Evolutionary conservation across 768 basidiomycete species (phyloP), one percentile per base, ranked within the genome.

Genomic region (Pisolithus orientalis): DNA sequence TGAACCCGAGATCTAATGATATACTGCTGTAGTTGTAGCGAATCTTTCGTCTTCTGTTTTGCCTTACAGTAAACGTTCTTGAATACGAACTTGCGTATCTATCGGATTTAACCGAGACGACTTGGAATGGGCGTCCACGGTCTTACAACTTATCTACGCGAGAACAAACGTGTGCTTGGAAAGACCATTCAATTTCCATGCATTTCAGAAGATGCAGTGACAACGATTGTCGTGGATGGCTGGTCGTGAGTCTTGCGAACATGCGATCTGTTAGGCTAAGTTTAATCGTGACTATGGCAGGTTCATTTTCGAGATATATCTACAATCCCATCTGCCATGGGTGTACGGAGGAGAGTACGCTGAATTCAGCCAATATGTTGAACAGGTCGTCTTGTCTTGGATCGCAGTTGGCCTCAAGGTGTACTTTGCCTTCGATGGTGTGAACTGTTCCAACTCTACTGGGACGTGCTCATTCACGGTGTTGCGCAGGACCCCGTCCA

Each of bases 351-450:
- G 90, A 11, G 89, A 93, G 67, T 89, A 89, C 58, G 61, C 65
- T 2, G 75, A 75, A 49, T 85, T 89, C 55, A 65, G 68, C 7
- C 59, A 64, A n/a, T 65, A 79, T 16, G 73, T 87, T 4, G 65
- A 62, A 42, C 65, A 58, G 44, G 76, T 84, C 14, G 80, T 87
- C 11, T 64, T 75, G 53, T 81, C 84, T 11, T 91, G 88, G 90
- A 74, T 85, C 43, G 68, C 72, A 25, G 71, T 88, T 9, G 85
- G 87, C 21, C 64, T 90, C 38, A 71, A 72, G 48, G 69, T 89
- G 6, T 75, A 80, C 60, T 87, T 93, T 58, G 90, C 92, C 6
- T 92, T 93, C 58, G 90, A 93, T 63, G 90, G 90, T 91, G 44
- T 14, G 60, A 5, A 42, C 1, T 39, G 24, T 56, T 51, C 77